Evolutionary conservation across 352 stramenopile genomes (phyloP).

Genomic region (Globisporangium okanoganense): DNA sequence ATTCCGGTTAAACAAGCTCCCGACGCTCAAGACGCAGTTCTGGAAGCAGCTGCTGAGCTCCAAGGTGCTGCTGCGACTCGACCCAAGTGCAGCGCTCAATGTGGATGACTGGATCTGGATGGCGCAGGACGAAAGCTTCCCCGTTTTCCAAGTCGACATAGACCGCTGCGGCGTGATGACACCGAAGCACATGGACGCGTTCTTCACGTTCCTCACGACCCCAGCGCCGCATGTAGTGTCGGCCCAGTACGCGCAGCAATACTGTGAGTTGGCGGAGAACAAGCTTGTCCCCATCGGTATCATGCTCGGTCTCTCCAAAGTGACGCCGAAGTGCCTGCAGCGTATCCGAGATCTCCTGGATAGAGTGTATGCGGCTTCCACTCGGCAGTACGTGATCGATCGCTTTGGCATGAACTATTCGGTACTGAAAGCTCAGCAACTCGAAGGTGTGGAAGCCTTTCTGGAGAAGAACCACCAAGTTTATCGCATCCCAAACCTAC

Average conservation of each 20-base stretch:
- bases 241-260: neutral
- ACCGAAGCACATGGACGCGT: neutral
- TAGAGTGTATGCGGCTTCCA: neutral
- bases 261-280: neutral
- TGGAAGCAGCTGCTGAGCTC: neutral
- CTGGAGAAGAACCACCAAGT: neutral
- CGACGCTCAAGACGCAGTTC: neutral
- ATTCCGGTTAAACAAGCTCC: neutral
- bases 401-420: neutral
- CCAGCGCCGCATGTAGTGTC: neutral
- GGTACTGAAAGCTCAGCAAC: neutral
- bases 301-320: neutral
- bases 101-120: neutral
- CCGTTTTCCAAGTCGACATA: neutral
- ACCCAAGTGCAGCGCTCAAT: neutral
- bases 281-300: neutral
- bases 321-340: neutral
- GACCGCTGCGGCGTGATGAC: neutral
- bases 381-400: neutral
- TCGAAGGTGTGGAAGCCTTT: neutral
- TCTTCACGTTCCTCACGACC: neutral
- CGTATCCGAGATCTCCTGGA: neutral
- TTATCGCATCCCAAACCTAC: neutral
- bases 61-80: neutral
- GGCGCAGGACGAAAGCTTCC: neutral